phyloP scores from a whole-genome alignment of 1,284 basidiomycete species.

The Ustilago xerochloae region DNA sequence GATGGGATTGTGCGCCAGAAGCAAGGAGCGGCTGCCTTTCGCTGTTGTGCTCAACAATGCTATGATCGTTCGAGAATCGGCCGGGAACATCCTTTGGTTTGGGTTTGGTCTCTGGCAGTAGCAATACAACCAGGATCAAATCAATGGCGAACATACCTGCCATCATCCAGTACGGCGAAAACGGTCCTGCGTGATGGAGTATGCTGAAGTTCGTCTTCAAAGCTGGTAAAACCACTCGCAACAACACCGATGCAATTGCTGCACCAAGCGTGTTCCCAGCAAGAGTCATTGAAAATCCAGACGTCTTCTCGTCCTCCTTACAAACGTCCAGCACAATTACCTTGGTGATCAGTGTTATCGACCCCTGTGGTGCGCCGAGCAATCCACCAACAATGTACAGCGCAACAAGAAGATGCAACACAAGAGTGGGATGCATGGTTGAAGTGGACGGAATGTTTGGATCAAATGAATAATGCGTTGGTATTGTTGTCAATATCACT shows the following conservation, averaged over 20 bases:
- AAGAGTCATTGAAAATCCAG: slow-evolving; percentile 14
- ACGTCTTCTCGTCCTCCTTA: slow-evolving; percentile 30
- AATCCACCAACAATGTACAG: slow-evolving; percentile 2
- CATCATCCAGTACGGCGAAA: slow-evolving; percentile 33
- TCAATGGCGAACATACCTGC: neutral
- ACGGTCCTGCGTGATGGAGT: slow-evolving; percentile 29
- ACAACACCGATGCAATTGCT: slow-evolving; percentile 8
- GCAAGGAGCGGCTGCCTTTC: too few relatives aligned
- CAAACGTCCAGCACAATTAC: slow-evolving; percentile 36
- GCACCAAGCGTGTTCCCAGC: slow-evolving; percentile 26
- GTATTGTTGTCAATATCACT: slow-evolving; percentile 8
- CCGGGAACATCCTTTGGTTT: neutral
- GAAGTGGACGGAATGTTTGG: slow-evolving; percentile 17
- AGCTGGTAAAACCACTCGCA: slow-evolving; percentile 17
- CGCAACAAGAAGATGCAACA: slow-evolving; percentile 7
- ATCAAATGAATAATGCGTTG: slow-evolving; percentile 43
- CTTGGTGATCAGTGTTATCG: slow-evolving; percentile 14
- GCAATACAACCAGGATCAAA: neutral
- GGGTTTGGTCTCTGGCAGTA: slow-evolving; percentile 27
- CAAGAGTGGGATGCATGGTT: slow-evolving; percentile 21
- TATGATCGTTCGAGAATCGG: slow-evolving; percentile 7
- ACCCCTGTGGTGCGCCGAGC: slow-evolving; percentile 14
- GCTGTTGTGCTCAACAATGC: too few relatives aligned
- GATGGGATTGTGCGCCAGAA: too few relatives aligned
- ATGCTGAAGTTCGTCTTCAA: slow-evolving; percentile 33